Evolutionary conservation across 331 rosid species (phyloP).

Genomic region (Rosa hybrid): DNA sequence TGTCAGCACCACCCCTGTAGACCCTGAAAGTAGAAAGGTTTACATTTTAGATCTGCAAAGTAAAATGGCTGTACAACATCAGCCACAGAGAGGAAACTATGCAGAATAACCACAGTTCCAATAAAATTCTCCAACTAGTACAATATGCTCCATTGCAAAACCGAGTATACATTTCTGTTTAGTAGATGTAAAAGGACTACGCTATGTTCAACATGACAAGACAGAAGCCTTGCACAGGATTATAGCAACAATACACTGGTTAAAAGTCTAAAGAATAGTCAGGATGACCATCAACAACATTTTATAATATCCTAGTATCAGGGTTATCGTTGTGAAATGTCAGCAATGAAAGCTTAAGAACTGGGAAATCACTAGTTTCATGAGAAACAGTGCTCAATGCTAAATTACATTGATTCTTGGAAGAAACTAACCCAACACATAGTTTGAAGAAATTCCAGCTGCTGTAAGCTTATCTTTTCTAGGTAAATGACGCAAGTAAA

Average conservation of each 20-base stretch:
- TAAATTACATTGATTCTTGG: not conserved
- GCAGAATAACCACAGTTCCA: not conserved
- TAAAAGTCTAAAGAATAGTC: not conserved
- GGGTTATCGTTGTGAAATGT: not conserved
- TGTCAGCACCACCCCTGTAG: constrained; percentile 69
- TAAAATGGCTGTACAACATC: constrained; percentile 9
- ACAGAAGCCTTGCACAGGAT: not conserved
- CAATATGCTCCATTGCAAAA: not conserved
- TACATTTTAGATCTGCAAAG: constrained; percentile 4
- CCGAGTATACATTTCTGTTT: not conserved
- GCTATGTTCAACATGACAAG: not conserved
- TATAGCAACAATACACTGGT: not conserved
- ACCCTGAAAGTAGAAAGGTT: constrained; percentile 49
- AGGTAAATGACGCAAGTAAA: not conserved
- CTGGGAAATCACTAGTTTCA: not conserved
- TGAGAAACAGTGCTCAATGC: not conserved
- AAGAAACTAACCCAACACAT: not conserved
- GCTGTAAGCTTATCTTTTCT: not conserved
- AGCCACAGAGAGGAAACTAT: not conserved
- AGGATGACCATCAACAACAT: not conserved
- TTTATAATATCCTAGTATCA: not conserved
- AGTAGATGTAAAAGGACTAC: not conserved
- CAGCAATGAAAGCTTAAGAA: not conserved
- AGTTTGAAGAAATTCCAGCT: not conserved
- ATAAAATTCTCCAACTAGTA: not conserved